Conservation (phyloP, 305 asterid species). For the Fraxinus nigra region DNA sequence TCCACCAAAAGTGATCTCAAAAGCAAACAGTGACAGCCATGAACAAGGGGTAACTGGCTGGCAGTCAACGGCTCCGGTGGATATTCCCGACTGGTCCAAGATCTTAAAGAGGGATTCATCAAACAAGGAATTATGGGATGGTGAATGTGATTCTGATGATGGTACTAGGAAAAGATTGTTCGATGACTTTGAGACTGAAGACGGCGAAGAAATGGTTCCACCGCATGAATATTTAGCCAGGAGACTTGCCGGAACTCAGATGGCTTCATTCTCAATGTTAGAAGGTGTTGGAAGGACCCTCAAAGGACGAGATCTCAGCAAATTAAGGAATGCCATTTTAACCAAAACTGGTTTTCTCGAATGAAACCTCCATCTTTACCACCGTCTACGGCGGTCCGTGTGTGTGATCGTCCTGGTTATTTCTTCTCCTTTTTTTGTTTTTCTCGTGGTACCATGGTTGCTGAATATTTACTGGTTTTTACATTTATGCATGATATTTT, state of each 20-base stretch:
- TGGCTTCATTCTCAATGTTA: slow-evolving; percentile 52
- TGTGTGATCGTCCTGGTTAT: not conserved
- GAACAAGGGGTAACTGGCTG: not conserved
- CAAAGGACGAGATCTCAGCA: slow-evolving; percentile 59
- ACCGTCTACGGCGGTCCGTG: not conserved
- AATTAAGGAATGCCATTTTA: slow-evolving; percentile 48
- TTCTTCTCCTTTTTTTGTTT: not conserved
- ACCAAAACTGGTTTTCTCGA: slow-evolving; percentile 57
- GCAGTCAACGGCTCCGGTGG: slow-evolving; percentile 34
- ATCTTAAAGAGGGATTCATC: slow-evolving; percentile 28
- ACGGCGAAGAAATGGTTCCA: slow-evolving; percentile 37
- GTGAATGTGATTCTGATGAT: slow-evolving; percentile 16
- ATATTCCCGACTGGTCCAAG: slow-evolving; percentile 48
- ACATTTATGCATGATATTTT: slow-evolving; percentile 12
- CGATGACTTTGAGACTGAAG: not conserved
- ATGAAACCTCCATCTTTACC: not conserved
- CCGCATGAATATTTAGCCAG: slow-evolving; percentile 51
- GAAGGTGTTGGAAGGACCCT: slow-evolving; percentile 64
- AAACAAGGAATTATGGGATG: slow-evolving; percentile 32
- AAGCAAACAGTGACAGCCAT: slow-evolving; percentile 13
- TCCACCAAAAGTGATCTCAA: slow-evolving; percentile 33
- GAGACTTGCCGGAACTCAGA: slow-evolving; percentile 30
- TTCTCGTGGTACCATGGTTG: not conserved
- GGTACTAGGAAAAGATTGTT: not conserved
- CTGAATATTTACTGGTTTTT: not conserved